A percentile compares a stretch with the other conserved stretches of the same genome.
Evolutionary conservation across 176 grass and related monocot species (phyloP).

Genomic region (Oryza meridionalis): DNA sequence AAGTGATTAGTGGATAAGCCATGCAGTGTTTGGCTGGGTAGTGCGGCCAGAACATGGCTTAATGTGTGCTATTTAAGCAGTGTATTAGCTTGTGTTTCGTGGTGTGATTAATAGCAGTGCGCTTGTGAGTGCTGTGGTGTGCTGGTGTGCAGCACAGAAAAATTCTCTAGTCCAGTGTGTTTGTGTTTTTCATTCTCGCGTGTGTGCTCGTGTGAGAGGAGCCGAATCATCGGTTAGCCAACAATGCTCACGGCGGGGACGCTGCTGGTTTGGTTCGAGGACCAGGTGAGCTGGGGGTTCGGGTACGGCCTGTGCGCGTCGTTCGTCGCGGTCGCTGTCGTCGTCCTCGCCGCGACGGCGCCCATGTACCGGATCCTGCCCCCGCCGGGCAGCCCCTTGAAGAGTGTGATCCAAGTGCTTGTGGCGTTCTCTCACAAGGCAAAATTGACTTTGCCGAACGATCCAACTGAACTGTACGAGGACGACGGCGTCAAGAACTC

Average conservation of each 20-base stretch:
- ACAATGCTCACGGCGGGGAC: conserved; percentile 53
- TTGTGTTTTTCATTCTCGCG: too few species aligned
- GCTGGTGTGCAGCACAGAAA: too few species aligned
- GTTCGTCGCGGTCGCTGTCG: conserved; percentile 33
- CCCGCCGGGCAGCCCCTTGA: conserved; percentile 35
- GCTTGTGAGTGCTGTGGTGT: too few species aligned
- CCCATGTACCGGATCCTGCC: conserved; percentile 37
- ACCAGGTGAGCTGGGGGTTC: conserved; percentile 60
- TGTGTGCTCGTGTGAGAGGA: too few species aligned
- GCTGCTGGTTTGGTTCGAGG: conserved; percentile 59
- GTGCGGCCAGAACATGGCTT: too few species aligned
- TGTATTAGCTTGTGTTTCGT: too few species aligned
- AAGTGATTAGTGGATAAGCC: too few species aligned
- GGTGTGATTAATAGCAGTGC: too few species aligned
- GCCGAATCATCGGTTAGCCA: too few species aligned
- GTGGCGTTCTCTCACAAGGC: conserved; percentile 32
- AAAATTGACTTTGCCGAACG: conserved; percentile 3
- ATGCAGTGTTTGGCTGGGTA: too few species aligned
- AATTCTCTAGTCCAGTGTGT: too few species aligned
- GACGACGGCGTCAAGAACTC: conserved; percentile 18
- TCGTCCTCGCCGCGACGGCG: conserved; percentile 26
- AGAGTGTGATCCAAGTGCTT: conserved; percentile 37
- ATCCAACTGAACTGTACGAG: conserved; percentile 27
- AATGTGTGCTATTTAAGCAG: too few species aligned
- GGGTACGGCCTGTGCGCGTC: conserved; percentile 58